These are phyloP conservation scores for Trichoderma simmonsii DNA, from an alignment of 2,329 filamentous ascomycete species.

Conservation along the genomic window DNA sequence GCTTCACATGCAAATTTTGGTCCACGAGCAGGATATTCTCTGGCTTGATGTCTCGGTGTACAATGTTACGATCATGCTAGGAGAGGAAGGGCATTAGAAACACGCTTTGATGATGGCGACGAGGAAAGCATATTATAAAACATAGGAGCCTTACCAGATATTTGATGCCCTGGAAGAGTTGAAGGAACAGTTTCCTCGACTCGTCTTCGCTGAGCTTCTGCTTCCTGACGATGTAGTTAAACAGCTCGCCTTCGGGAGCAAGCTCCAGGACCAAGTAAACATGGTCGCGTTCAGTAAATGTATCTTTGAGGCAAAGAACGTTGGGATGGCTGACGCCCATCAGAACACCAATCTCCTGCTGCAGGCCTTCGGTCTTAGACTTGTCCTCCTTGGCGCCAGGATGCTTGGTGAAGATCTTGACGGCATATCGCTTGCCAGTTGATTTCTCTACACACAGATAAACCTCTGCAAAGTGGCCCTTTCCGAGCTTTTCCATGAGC, in stretches of 20 bases:
- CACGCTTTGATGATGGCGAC: background rate
- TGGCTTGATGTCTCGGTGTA: conserved; percentile 96
- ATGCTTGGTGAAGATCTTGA: conserved; percentile 91
- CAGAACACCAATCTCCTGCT: conserved; percentile 93
- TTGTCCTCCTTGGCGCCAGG: conserved; percentile 71
- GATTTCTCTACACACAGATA: conserved; percentile 86
- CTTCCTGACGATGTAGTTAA: conserved; percentile 91
- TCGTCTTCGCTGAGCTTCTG: conserved; percentile 83
- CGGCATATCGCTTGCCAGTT: conserved; percentile 78
- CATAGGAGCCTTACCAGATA: conserved; percentile 69
- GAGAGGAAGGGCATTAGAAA: background rate
- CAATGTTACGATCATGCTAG: conserved; percentile 94
- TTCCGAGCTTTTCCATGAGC: conserved; percentile 79
- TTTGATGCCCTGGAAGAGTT: conserved; percentile 90
- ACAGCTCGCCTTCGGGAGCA: conserved; percentile 88
- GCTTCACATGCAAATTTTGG: conserved; percentile 79
- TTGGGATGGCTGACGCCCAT: conserved; percentile 98
- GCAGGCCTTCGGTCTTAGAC: conserved; percentile 78
- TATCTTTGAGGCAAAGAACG: conserved; percentile 88
- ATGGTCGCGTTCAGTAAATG: conserved; percentile 85
- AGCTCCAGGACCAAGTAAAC: conserved; percentile 91
- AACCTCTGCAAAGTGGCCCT: conserved; percentile 93
- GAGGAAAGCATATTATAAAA: background rate
- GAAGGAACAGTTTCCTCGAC: conserved; percentile 80
- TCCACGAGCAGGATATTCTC: conserved; percentile 92